These are phyloP conservation scores for Xerocomus nothofagi DNA, from an alignment of 1,284 basidiomycete species.

Conservation along the genomic window DNA sequence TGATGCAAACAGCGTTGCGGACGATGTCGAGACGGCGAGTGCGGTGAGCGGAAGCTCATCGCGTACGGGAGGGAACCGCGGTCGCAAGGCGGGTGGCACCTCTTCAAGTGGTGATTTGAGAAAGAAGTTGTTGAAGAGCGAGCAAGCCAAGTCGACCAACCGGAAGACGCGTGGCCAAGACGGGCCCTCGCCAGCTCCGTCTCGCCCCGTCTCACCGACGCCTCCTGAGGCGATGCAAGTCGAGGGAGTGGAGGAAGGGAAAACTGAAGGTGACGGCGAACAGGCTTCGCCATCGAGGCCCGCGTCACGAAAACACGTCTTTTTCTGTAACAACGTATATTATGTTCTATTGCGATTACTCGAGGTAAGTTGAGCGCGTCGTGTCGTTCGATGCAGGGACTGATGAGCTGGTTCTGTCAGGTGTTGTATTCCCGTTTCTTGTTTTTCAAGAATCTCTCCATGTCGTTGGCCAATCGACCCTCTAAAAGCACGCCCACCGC, in stretches of 20 bases:
- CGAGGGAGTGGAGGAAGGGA: constrained; percentile 32
- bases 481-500: constrained; percentile 28
- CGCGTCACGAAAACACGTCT: constrained; percentile 53
- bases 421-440: constrained; percentile 84
- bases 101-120: constrained; percentile 61
- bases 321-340: constrained; percentile 90
- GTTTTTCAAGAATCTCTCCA: constrained; percentile 72
- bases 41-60: constrained; percentile 36
- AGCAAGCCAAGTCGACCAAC: constrained; percentile 69
- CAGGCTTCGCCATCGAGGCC: constrained; percentile 20
- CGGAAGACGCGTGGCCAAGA: constrained; percentile 58
- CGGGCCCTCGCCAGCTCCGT: constrained; percentile 33
- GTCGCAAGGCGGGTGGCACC: constrained; percentile 39
- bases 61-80: constrained; percentile 40
- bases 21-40: constrained; percentile 52
- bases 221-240: constrained; percentile 44
- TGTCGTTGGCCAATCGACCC: constrained; percentile 44
- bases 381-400: neutral
- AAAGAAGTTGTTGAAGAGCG: constrained; percentile 75
- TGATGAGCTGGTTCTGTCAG: constrained; percentile 40
- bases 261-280: constrained; percentile 17
- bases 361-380: constrained; percentile 55
- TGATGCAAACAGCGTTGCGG: constrained; percentile 43
- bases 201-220: constrained; percentile 51
- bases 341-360: constrained; percentile 85